phyloP scores from a whole-genome alignment of 129 eudicot genomes.

The Chrysanthemum makinoi region DNA sequence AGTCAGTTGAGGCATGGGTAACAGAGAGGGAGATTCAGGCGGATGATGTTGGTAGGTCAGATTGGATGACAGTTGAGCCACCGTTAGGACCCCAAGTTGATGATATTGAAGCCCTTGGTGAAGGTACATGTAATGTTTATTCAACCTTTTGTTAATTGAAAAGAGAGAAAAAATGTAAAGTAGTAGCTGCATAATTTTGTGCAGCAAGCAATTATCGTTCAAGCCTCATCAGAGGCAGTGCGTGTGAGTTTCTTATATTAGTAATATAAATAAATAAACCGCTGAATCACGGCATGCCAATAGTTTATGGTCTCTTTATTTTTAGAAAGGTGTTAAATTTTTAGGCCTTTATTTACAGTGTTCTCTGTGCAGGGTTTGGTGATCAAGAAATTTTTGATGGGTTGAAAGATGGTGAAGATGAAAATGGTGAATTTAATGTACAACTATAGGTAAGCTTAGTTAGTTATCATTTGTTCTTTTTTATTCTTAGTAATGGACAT shows the following conservation, averaged over 20 bases:
- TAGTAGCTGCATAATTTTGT: neutral
- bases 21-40: slow-evolving; percentile 48
- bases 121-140: slow-evolving; percentile 43
- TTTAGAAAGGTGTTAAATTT: neutral
- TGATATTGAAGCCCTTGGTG: slow-evolving; percentile 77
- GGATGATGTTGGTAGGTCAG: slow-evolving; percentile 57
- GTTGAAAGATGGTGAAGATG: slow-evolving; percentile 60
- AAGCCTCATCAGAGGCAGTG: too few species aligned
- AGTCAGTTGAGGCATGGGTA: slow-evolving; percentile 63
- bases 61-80: slow-evolving; percentile 79
- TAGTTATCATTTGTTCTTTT: neutral
- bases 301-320: slow-evolving; percentile 1
- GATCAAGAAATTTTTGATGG: slow-evolving; percentile 80
- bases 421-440: slow-evolving; percentile 45
- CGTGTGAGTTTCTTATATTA: too few species aligned
- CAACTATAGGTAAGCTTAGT: slow-evolving; percentile 28
- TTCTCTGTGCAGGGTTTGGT: slow-evolving; percentile 63
- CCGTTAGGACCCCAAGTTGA: slow-evolving; percentile 64
- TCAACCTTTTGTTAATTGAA: neutral
- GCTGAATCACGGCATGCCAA: neutral
- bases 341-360: slow-evolving; percentile 17
- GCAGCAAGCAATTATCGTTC: neutral
- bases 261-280: too few species aligned
- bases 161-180: neutral
- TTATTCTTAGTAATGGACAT: slow-evolving; percentile 11